Percentiles rank a stretch among this genome's conserved stretches.
Conservation (phyloP, 305 asterid species). For the Petunia hybrid region DNA sequence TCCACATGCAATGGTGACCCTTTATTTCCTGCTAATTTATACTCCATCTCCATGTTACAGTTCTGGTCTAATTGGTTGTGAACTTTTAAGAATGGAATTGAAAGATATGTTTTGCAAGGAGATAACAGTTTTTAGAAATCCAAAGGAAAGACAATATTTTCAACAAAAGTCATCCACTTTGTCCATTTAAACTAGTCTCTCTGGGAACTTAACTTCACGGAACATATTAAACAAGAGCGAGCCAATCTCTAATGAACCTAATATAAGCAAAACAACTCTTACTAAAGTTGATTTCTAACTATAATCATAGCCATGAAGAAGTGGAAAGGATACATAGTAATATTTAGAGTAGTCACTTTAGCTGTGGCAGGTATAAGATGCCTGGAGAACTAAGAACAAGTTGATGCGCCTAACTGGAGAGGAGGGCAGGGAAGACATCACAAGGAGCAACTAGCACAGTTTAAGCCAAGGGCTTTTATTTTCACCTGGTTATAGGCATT, state of each 20-base stretch:
- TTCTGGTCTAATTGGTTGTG: neutral
- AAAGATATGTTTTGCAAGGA: neutral
- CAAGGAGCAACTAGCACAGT: neutral
- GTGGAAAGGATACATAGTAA: neutral
- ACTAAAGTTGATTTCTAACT: neutral
- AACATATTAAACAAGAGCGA: constrained; percentile 14
- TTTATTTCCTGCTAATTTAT: neutral
- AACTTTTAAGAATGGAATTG: neutral
- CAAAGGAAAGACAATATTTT: neutral
- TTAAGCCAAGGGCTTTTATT: constrained; percentile 12
- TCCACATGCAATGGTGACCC: neutral
- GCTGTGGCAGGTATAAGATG: constrained; percentile 24
- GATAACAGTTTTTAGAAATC: neutral
- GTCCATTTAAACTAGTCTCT: neutral
- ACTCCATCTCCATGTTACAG: neutral
- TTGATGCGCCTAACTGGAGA: constrained; percentile 1
- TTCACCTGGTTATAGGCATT: constrained; percentile 23
- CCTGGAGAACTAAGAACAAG: constrained; percentile 16
- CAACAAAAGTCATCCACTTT: neutral
- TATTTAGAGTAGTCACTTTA: constrained; percentile 10
- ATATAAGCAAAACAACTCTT: constrained; percentile 11
- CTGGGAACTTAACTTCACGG: constrained; percentile 10
- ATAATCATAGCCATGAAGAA: constrained; percentile 15
- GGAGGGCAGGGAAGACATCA: neutral
- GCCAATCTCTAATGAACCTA: constrained; percentile 2